phyloP scores from a whole-genome alignment of 306 rosid species.

The Cyclanthera cordifolia region DNA sequence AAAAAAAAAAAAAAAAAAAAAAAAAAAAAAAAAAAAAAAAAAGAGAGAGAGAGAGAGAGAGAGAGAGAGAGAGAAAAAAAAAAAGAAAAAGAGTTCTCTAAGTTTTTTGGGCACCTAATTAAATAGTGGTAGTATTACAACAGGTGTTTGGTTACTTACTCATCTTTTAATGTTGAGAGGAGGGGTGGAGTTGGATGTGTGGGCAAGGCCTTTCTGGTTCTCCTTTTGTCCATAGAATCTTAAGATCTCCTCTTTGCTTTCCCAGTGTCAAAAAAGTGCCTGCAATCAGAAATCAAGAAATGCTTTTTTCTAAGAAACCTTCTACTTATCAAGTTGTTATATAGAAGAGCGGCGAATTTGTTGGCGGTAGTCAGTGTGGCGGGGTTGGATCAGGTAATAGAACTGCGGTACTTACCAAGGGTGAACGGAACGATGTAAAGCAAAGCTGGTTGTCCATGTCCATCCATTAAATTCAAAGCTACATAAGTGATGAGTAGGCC shows the following conservation, averaged over 20 bases:
- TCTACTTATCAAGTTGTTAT: not conserved
- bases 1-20: too few relatives aligned
- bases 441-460: slow-evolving; percentile 97
- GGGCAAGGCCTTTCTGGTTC: slow-evolving; percentile 81
- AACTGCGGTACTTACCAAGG: slow-evolving; percentile 47
- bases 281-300: slow-evolving; percentile 12
- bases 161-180: slow-evolving; percentile 18
- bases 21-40: too few relatives aligned
- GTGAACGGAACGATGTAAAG: slow-evolving; percentile 93
- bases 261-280: slow-evolving; percentile 87
- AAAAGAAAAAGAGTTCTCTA: not conserved
- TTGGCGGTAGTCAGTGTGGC: not conserved
- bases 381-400: not conserved
- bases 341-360: not conserved
- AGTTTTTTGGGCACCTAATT: slow-evolving; percentile 3
- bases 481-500: slow-evolving; percentile 89
- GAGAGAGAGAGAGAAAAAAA: too few relatives aligned
- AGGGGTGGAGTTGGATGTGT: slow-evolving; percentile 46
- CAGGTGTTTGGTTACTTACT: not conserved
- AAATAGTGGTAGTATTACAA: slow-evolving; percentile 13
- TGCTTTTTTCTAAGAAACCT: not conserved
- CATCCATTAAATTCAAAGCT: slow-evolving; percentile 97
- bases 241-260: slow-evolving; percentile 82
- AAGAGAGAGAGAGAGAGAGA: too few relatives aligned
- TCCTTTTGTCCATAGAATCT: slow-evolving; percentile 84